Percentiles rank a stretch among this genome's conserved stretches.
Evolutionary conservation across 352 stramenopile genomes (phyloP).

Genomic region (Globisporangium viniferum): DNA sequence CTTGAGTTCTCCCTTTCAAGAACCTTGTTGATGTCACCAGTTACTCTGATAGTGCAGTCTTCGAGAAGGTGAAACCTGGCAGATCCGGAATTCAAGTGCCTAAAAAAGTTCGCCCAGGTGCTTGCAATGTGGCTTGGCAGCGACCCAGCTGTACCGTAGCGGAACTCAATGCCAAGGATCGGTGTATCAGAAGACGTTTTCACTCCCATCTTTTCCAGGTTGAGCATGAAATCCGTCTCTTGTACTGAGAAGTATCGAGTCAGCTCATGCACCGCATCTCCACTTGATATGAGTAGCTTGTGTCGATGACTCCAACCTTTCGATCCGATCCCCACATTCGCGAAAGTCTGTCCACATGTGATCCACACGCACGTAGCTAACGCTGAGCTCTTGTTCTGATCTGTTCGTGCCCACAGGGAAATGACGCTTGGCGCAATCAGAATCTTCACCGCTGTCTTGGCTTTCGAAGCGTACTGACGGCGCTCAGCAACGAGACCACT

Average conservation of each 20-base stretch:
- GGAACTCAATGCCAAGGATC: conserved; percentile 41
- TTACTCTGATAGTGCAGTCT: conserved; percentile 52
- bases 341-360: conserved; percentile 60
- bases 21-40: conserved; percentile 39
- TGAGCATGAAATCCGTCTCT: conserved; percentile 52
- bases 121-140: conserved; percentile 39
- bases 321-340: conserved; percentile 38
- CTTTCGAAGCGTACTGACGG: conserved; percentile 7
- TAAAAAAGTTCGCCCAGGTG: conserved; percentile 49
- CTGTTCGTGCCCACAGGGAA: conserved; percentile 46
- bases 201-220: conserved; percentile 51
- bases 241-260: conserved; percentile 37
- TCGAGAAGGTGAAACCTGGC: conserved; percentile 48
- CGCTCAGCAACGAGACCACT: background rate
- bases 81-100: conserved; percentile 34
- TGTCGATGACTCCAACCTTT: conserved; percentile 23
- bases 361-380: conserved; percentile 40
- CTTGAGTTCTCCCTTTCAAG: conserved; percentile 24
- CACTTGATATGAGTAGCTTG: conserved; percentile 12
- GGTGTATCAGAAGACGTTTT: conserved; percentile 42
- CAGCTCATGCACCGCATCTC: conserved; percentile 34
- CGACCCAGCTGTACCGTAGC: conserved; percentile 29
- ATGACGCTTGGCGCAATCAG: conserved; percentile 60
- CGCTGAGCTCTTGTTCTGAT: conserved; percentile 4
- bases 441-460: conserved; percentile 50